Base-by-base conservation (phyloP, 2,329 filamentous ascomycete genomes). In the Colletotrichum filicis region DNA sequence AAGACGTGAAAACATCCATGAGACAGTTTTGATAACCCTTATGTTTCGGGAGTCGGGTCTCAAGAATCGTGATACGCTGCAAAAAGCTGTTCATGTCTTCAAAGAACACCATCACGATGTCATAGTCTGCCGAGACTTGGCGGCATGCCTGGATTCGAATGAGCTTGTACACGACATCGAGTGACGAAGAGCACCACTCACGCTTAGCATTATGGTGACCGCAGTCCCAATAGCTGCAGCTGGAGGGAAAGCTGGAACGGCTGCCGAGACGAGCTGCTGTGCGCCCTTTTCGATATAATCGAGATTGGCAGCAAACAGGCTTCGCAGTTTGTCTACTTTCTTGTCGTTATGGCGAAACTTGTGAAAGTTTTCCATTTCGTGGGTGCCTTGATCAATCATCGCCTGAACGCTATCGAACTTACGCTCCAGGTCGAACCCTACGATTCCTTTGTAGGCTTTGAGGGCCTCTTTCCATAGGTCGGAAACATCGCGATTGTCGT, bases 101-200 rank as follows among this genome's bases (percentile, higher is more conserved):
- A 62, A 85, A 85, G 64, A 85, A 85, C 4, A 78, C 77, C n/a
- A 80, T 76, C 0, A 85, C 77, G 2, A 81, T 76, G 30, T 85
- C 82, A 46, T 83, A 85, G 55, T 85, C 82, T 0, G 80, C 81
- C 0, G 78, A 80, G 0, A 82, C 80, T 6, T 76, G 73, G 1
- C 77, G 76, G 6, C 79, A 80, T 1, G 79, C 79, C 55, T 79
- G 7, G 2, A 19, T 16, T 7, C 8, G 19, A 22, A 22, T 66
- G 16, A 63, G 42, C 11, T 6, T 53, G 14, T 3, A 1, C 5
- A n/a, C 8, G 14, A 28, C 26, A 59, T 19, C 19, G 24, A 30
- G 19, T 52, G 9, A 22, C 1, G 5, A 37, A 42, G 37, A 16
- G 14, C 5, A 14, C 14, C 1, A 6, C 75, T 66, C 55, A 77